Percentiles rank a stretch among this genome's conserved stretches.
Evolutionary conservation across 306 rosid species (phyloP).

Genomic region (Cucumis melo): DNA sequence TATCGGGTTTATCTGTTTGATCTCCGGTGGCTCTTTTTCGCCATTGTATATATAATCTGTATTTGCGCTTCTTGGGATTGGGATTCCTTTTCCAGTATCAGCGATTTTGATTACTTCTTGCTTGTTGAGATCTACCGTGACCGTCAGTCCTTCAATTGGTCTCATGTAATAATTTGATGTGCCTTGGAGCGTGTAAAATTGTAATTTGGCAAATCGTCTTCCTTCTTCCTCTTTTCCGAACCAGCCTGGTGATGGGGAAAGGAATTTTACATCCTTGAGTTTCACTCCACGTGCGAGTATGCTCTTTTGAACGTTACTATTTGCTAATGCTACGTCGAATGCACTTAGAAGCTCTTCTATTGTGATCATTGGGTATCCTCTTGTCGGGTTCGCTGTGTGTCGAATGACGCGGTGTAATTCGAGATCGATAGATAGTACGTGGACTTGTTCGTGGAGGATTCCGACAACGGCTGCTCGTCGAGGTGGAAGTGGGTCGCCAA

Average conservation of each 20-base stretch:
- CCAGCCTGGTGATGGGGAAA: conserved; percentile 69
- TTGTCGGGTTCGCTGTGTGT: background rate
- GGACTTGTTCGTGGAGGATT: conserved; percentile 13
- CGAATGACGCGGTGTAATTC: conserved; percentile 14
- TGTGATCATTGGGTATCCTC: conserved; percentile 55
- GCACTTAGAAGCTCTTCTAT: conserved; percentile 28
- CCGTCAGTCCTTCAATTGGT: conserved; percentile 78
- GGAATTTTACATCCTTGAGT: conserved; percentile 38
- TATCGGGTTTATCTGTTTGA: conserved; percentile 45
- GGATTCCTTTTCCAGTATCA: conserved; percentile 43
- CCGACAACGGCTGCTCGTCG: conserved; percentile 47
- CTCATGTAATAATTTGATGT: conserved; percentile 79
- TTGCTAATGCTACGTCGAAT: conserved; percentile 22
- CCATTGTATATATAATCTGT: conserved; percentile 56
- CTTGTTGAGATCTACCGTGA: conserved; percentile 44
- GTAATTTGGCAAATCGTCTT: conserved; percentile 52
- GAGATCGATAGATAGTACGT: conserved; percentile 34
- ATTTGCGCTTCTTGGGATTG: conserved; percentile 43
- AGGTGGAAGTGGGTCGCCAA: conserved; percentile 31
- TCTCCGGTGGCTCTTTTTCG: conserved; percentile 17
- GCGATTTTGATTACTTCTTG: conserved; percentile 37
- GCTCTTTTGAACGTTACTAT: conserved; percentile 31
- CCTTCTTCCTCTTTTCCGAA: conserved; percentile 41
- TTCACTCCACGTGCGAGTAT: conserved; percentile 43
- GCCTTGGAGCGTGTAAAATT: conserved; percentile 48